phyloP scores from a whole-genome alignment of 352 stramenopile genomes.

The Pythium pyrilobum region DNA sequence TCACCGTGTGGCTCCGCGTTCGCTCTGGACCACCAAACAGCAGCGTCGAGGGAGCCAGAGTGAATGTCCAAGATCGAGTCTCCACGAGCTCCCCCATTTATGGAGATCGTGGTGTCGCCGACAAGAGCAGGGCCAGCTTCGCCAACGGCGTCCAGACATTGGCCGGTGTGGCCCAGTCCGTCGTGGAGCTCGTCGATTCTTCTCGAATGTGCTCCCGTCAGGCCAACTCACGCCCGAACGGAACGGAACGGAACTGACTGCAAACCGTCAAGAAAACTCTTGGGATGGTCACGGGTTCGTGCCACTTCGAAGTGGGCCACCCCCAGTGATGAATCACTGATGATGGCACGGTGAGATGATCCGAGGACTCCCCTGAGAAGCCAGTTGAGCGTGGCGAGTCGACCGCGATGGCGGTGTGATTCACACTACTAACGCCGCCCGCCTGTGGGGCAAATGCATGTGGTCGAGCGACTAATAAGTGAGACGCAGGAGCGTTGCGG shows the following conservation, averaged over 20 bases:
- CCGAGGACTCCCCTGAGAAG: too few species aligned
- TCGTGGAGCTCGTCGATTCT: slow-evolving; percentile 12
- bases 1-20: slow-evolving; percentile 1
- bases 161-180: slow-evolving; percentile 7
- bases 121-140: slow-evolving; percentile 6
- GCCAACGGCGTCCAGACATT: background rate
- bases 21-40: slow-evolving; percentile 24
- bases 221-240: background rate
- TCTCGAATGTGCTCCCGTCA: slow-evolving; percentile 13
- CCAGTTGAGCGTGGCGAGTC: too few species aligned
- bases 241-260: slow-evolving; percentile 12
- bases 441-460: background rate
- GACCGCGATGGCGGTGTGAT: too few species aligned
- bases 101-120: slow-evolving; percentile 5
- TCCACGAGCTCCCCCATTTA: too few species aligned
- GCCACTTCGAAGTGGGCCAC: too few species aligned
- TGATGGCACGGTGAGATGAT: too few species aligned
- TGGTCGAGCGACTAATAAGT: background rate
- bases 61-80: slow-evolving; percentile 15
- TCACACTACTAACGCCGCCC: too few species aligned
- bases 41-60: slow-evolving; percentile 9
- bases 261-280: background rate
- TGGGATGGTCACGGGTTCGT: too few species aligned
- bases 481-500: background rate
- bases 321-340: too few species aligned